Conservation (phyloP, 805 yeast genomes). For the Ogataea chonburiensis region DNA sequence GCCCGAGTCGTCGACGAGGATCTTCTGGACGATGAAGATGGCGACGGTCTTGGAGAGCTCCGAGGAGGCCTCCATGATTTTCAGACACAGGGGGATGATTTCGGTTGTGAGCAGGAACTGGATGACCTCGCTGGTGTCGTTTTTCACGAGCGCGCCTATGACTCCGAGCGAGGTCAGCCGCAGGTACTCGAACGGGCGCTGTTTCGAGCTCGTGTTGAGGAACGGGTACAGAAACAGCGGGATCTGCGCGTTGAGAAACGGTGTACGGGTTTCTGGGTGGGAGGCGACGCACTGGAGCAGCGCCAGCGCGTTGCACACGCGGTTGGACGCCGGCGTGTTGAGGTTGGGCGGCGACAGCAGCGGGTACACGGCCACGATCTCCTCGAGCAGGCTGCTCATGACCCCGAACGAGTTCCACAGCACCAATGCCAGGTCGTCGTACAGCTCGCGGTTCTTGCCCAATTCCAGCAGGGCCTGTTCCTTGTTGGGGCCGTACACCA, state of each 20-base stretch:
- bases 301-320: conserved; percentile 95
- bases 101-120: conserved; percentile 91
- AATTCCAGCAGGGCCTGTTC: conserved; percentile 91
- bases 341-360: conserved; percentile 81
- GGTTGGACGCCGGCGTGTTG: conserved; percentile 80
- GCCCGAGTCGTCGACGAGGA: conserved; percentile 88
- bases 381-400: conserved; percentile 87
- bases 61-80: conserved; percentile 93
- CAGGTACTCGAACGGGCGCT: conserved; percentile 89
- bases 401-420: conserved; percentile 97
- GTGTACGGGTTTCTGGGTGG: conserved; percentile 82
- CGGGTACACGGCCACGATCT: conserved; percentile 88
- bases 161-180: conserved; percentile 93
- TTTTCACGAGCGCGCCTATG: conserved; percentile 93
- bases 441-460: conserved; percentile 92
- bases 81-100: conserved; percentile 89
- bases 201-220: conserved; percentile 85
- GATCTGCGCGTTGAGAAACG: conserved; percentile 84
- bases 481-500: conserved; percentile 85
- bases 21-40: conserved; percentile 91
- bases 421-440: conserved; percentile 88
- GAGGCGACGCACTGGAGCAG: conserved; percentile 95
- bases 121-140: conserved; percentile 93
- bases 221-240: conserved; percentile 93
- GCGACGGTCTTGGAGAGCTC: conserved; percentile 96